Evolutionary conservation across 2,329 filamentous ascomycete species (phyloP), one percentile per base, ranked within the genome.

Genomic region (Aciculosporium take): DNA sequence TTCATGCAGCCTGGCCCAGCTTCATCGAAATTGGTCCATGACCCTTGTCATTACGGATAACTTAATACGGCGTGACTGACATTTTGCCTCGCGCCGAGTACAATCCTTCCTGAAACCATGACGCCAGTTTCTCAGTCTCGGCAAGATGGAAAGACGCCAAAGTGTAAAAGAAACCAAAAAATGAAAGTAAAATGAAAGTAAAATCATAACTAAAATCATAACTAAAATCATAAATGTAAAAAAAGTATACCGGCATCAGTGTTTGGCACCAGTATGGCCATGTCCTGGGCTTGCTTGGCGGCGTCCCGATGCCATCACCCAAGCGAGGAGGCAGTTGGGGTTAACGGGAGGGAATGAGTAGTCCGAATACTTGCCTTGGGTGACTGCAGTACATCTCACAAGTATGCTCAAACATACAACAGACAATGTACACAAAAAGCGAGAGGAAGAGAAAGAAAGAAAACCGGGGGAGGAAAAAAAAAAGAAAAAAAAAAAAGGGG

Each of bases 1-100:
- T 42, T 38, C 23, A 42, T 39, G 41, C 41, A 42, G 10, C 39
- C 32, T 37, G 13, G 36, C 12, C 5, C 15, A 37, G 35, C 15
- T 37, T 27, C 21, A n/a, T 20, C 29, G 10, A 25, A 20, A 20
- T 30, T 27, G 31, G 13, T 21, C 7, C 21, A 8, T 17, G 20
- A 23, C 20, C 20, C 32, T 23, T 7, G 32, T 21, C 20, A 7
- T 6, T 2, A 34, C 7, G 32, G 31, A 7, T 13, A 33, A 20
- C 8, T 33, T 5, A 3, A 7, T 33, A 33, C 10, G 29, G 13
- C 29, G 17, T 30, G 29, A 15, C n/a, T 30, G 29, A 7, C 29
- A 30, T 30, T 30, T n/a, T 17, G n/a, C 29, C 29, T 30, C 29
- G 29, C 29, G 10, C n/a, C 29, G 2, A 7, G 3, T 13, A 7